Evolutionary conservation across 257 asterid genomes (phyloP).

Genomic region (Leonotis leonurus): DNA sequence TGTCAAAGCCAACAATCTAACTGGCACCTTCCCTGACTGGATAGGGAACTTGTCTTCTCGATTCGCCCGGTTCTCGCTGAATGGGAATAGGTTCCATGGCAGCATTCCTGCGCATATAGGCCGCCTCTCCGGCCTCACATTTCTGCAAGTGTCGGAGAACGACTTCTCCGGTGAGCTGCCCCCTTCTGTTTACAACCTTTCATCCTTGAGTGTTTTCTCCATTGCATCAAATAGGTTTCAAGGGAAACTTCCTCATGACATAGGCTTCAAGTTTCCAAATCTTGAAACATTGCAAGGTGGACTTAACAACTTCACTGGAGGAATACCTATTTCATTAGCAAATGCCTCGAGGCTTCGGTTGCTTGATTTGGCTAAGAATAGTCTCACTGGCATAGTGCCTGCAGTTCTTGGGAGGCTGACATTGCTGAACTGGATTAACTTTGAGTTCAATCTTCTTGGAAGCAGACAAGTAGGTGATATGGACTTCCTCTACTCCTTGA

Average conservation of each 20-base stretch:
- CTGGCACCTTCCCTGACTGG: neutral
- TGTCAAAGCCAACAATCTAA: neutral
- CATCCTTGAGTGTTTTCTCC: neutral
- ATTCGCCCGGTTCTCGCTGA: neutral
- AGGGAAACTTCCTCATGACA: neutral
- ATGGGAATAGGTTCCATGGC: neutral
- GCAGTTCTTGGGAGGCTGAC: neutral
- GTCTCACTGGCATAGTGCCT: constrained; percentile 4
- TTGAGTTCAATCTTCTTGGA: constrained; percentile 22
- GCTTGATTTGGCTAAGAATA: neutral
- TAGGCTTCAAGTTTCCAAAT: neutral
- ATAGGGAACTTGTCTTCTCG: neutral
- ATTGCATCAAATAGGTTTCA: neutral
- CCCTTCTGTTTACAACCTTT: neutral
- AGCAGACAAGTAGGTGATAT: constrained; percentile 13
- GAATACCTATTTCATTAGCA: neutral
- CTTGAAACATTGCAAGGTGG: neutral
- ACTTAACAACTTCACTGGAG: neutral
- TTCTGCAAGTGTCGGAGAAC: neutral
- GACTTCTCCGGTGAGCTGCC: constrained; percentile 6
- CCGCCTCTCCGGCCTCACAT: neutral
- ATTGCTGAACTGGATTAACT: neutral
- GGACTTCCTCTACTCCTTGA: constrained; percentile 24
- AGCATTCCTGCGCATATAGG: neutral
- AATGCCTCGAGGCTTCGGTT: neutral